Conservation (phyloP, 2,329 filamentous ascomycete genomes). For the Fusarium denticulatum region DNA sequence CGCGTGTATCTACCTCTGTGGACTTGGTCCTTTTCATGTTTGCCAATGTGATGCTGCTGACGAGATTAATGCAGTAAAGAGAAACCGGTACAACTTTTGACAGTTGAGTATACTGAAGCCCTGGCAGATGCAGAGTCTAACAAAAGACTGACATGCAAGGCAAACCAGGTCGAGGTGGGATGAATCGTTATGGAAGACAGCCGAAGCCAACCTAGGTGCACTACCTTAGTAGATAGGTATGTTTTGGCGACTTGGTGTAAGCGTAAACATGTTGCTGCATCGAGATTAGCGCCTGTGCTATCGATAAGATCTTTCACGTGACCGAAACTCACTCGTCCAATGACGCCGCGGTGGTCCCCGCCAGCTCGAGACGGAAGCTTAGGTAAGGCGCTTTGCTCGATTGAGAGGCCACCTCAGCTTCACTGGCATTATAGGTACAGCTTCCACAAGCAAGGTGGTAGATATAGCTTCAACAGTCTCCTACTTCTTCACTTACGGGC, state of each 20-base stretch:
- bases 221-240: background rate
- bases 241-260: conserved; percentile 41
- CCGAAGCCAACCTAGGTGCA: background rate
- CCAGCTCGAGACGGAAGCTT: conserved; percentile 17
- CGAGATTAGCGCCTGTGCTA: conserved; percentile 27
- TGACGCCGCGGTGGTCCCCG: conserved; percentile 2
- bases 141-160: conserved; percentile 10
- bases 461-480: conserved; percentile 19
- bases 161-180: conserved; percentile 29
- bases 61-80: background rate
- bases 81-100: background rate
- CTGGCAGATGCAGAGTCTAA: conserved; percentile 4
- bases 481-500: conserved; percentile 22
- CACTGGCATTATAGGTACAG: conserved; percentile 37
- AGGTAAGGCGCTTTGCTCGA: conserved; percentile 34
- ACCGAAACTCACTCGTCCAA: background rate
- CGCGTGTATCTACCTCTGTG: conserved; percentile 43
- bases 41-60: conserved; percentile 7
- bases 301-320: conserved; percentile 20
- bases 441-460: conserved; percentile 14
- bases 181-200: conserved; percentile 2
- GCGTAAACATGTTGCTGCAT: conserved; percentile 47
- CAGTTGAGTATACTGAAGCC: background rate
- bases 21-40: conserved; percentile 43
- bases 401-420: conserved; percentile 51